Evolutionary conservation across 768 basidiomycete genomes (phyloP).

Genomic region (Boletus tomentosulus): DNA sequence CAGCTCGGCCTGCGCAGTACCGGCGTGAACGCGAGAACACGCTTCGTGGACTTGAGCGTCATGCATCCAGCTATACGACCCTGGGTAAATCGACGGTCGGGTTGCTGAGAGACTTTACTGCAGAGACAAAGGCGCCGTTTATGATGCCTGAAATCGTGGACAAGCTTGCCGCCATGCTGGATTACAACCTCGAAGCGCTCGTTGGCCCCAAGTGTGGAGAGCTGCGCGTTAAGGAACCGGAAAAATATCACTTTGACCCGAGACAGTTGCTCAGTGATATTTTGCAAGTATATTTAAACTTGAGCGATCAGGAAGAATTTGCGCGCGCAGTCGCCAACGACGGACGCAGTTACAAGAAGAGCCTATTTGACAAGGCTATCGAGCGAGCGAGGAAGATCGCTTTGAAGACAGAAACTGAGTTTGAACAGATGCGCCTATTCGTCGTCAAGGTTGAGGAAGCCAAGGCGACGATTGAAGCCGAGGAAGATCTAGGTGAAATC

Average conservation of each 20-base stretch:
- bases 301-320: slow-evolving; percentile 77
- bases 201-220: slow-evolving; percentile 87
- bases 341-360: slow-evolving; percentile 84
- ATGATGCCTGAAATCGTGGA: slow-evolving; percentile 96
- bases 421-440: slow-evolving; percentile 65
- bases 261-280: slow-evolving; percentile 79
- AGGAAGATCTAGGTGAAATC: slow-evolving; percentile 87
- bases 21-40: slow-evolving; percentile 80
- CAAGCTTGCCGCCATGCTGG: slow-evolving; percentile 91
- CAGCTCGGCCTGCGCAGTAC: slow-evolving; percentile 58
- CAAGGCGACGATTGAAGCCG: slow-evolving; percentile 75
- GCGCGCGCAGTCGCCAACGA: slow-evolving; percentile 87
- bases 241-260: slow-evolving; percentile 88
- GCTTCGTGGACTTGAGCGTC: slow-evolving; percentile 75
- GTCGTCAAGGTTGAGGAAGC: slow-evolving; percentile 80
- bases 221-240: slow-evolving; percentile 77
- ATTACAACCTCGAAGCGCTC: slow-evolving; percentile 87
- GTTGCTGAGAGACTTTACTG: slow-evolving; percentile 87
- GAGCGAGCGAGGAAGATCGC: slow-evolving; percentile 54
- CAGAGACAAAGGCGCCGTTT: slow-evolving; percentile 87
- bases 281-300: slow-evolving; percentile 84
- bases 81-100: slow-evolving; percentile 88
- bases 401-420: slow-evolving; percentile 75
- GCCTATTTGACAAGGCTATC: slow-evolving; percentile 77
- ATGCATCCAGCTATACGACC: slow-evolving; percentile 82